Percentiles rank a stretch among this genome's conserved stretches.
These are phyloP conservation scores for Cystobasidium slooffiae DNA, from an alignment of 1,284 basidiomycete genomes.

Conservation along the genomic window DNA sequence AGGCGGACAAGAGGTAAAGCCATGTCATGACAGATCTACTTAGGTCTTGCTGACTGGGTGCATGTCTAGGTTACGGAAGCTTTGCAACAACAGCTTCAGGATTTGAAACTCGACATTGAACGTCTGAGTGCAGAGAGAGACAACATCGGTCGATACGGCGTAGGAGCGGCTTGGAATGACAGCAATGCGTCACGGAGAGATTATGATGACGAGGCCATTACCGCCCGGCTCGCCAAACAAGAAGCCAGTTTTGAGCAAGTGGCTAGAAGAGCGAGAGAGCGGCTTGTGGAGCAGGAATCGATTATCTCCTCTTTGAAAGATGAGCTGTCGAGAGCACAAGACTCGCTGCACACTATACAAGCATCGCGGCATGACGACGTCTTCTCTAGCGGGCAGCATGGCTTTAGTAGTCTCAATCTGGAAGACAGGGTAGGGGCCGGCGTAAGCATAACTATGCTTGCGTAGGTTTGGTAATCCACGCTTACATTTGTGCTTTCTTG, in stretches of 20 bases:
- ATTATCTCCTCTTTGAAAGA: background rate
- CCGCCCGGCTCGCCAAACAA: background rate
- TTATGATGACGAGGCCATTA: background rate
- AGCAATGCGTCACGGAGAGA: no score
- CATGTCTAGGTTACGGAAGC: background rate
- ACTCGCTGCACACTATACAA: background rate
- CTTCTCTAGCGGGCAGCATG: background rate
- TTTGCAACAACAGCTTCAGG: slow-evolving; percentile 7
- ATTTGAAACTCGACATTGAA: slow-evolving; percentile 14
- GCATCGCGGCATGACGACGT: background rate
- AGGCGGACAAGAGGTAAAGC: background rate
- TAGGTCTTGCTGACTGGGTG: background rate
- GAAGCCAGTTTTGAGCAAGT: background rate
- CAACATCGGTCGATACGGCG: slow-evolving; percentile 12
- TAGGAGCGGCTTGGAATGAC: background rate
- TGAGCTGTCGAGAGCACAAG: slow-evolving; percentile 5
- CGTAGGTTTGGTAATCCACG: background rate
- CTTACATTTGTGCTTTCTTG: background rate
- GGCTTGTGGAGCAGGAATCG: slow-evolving; percentile 20
- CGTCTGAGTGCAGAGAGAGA: slow-evolving; percentile 24
- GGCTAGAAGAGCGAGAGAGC: slow-evolving; percentile 25
- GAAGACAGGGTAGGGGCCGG: background rate
- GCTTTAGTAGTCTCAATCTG: background rate
- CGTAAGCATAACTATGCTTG: background rate
- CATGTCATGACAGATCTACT: background rate